Base-by-base conservation (phyloP, 129 eudicot genomes). In the Rutidosis leptorrhynchoides region DNA sequence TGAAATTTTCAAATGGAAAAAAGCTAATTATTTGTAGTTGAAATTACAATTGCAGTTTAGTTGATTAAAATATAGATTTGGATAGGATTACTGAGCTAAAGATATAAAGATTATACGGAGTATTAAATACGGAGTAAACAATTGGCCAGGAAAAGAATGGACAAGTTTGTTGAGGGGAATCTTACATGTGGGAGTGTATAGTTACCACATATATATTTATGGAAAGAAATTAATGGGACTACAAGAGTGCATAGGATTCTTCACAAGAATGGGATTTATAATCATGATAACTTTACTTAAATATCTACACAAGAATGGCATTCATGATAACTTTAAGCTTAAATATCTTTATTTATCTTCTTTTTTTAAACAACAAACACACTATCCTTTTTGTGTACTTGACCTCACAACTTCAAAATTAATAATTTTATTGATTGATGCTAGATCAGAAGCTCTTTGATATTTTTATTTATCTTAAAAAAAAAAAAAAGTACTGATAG, bases 191-290 rank as follows among this genome's bases (percentile, higher is more conserved):
- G 74, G 20, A 55, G 69, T 59, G 69, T 55, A 75, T 75, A 69
- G 67, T 74, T 67, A 59, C 79, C 79, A 67, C 63, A 67, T 67
- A 75, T 67, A 75, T 60, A 75, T 46, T 67, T 67, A 67, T 59
- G 69, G 74, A 23, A 67, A 67, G 61, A 67, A 32, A 68, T 51
- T 75, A 35, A 75, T 35, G 77, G 70, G 46, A 25, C 64, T 57
- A 57, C 49, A 54, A 17, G 32, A 73, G 29, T 51, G 74, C 80
- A 75, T 75, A 17, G 80, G 80, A 75, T 75, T 75, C 80, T 74
- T 75, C 80, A 68, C 64, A 67, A 32, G 56, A 60, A 48, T 61
- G 42, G 17, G 48, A 28, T 61, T 48, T n/a, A n/a, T n/a, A n/a
- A n/a, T n/a, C 49, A 74, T 67, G 60, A 74, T 65, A 30, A 49